These are phyloP conservation scores for Botrytis fabae DNA, from an alignment of 2,329 filamentous ascomycete genomes.

Conservation along the genomic window DNA sequence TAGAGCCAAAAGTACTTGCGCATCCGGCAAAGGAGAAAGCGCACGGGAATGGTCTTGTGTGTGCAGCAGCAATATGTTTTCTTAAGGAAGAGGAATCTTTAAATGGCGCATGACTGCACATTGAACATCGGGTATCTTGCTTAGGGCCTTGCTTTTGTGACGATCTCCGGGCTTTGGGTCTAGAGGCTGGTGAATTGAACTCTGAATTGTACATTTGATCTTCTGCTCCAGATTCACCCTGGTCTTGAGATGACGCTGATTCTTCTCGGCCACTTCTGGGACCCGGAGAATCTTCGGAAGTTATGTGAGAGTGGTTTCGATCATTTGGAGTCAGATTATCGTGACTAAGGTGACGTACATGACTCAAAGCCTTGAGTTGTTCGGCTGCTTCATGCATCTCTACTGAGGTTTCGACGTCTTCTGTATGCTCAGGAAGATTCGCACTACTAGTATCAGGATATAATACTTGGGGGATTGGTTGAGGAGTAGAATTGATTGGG, in stretches of 20 bases:
- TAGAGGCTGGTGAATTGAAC: slow-evolving; percentile 40
- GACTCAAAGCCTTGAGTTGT: slow-evolving; percentile 64
- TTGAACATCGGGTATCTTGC: slow-evolving; percentile 60
- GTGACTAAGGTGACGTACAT: slow-evolving; percentile 58
- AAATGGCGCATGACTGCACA: slow-evolving; percentile 65
- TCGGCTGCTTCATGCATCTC: slow-evolving; percentile 70
- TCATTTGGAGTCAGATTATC: slow-evolving; percentile 42
- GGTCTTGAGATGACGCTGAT: slow-evolving; percentile 44
- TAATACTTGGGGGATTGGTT: slow-evolving; percentile 33
- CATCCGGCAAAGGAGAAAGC: slow-evolving; percentile 85
- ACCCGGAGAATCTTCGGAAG: slow-evolving; percentile 38
- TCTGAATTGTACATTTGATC: slow-evolving; percentile 43
- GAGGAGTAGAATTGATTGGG: slow-evolving; percentile 34
- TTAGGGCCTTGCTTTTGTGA: slow-evolving; percentile 47
- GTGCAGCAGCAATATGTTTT: slow-evolving; percentile 67
- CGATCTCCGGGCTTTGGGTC: slow-evolving; percentile 40
- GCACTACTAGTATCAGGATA: slow-evolving; percentile 35
- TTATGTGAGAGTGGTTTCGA: slow-evolving; percentile 40
- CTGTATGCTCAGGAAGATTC: slow-evolving; percentile 43
- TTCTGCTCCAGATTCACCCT: slow-evolving; percentile 45
- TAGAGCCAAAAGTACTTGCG: slow-evolving; percentile 79
- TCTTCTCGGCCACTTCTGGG: slow-evolving; percentile 45
- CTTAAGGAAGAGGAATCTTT: slow-evolving; percentile 66
- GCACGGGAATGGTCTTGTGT: slow-evolving; percentile 77
- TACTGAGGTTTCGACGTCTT: slow-evolving; percentile 61